phyloP scores from a whole-genome alignment of 306 rosid genomes.

The Comarum palustre region DNA sequence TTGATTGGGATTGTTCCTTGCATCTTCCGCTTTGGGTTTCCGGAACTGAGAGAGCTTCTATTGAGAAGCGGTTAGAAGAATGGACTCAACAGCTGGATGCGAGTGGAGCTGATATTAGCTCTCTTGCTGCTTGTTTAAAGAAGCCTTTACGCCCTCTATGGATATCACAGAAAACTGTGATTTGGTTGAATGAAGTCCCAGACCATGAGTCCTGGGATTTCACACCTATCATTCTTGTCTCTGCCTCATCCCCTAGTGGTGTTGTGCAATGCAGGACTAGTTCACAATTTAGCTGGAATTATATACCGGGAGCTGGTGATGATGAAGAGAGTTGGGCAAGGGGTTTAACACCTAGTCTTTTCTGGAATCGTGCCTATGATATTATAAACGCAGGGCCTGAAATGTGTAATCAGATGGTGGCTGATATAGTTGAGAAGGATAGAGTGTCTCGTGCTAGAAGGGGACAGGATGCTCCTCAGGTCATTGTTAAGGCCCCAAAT shows the following conservation, averaged over 20 bases:
- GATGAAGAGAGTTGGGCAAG: slow-evolving; percentile 97
- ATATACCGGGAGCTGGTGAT: slow-evolving; percentile 84
- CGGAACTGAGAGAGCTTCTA: slow-evolving; percentile 60
- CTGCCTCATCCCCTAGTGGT: slow-evolving; percentile 58
- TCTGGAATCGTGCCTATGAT: slow-evolving; percentile 72
- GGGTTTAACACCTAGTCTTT: slow-evolving; percentile 70
- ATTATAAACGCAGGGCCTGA: slow-evolving; percentile 71
- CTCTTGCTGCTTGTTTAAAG: slow-evolving; percentile 58
- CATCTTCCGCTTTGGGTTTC: slow-evolving; percentile 94
- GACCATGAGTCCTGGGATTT: slow-evolving; percentile 92
- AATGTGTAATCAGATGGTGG: slow-evolving; percentile 70
- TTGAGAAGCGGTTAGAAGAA: slow-evolving; percentile 64
- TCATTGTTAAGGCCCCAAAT: slow-evolving; percentile 49
- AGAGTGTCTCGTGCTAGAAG: slow-evolving; percentile 61
- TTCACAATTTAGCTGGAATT: slow-evolving; percentile 90
- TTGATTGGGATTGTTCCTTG: slow-evolving; percentile 85
- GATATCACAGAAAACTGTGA: slow-evolving; percentile 83
- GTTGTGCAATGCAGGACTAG: slow-evolving; percentile 50
- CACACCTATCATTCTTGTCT: slow-evolving; percentile 82
- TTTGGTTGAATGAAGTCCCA: slow-evolving; percentile 91
- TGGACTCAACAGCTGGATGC: slow-evolving; percentile 62
- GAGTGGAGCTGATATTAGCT: slow-evolving; percentile 74
- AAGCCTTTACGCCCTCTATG: slow-evolving; percentile 86
- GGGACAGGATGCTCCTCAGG: slow-evolving; percentile 69
- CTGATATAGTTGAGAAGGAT: slow-evolving; percentile 72